Base-by-base conservation (phyloP, 2,329 filamentous ascomycete genomes). In the Colletotrichum lindemuthianum region DNA sequence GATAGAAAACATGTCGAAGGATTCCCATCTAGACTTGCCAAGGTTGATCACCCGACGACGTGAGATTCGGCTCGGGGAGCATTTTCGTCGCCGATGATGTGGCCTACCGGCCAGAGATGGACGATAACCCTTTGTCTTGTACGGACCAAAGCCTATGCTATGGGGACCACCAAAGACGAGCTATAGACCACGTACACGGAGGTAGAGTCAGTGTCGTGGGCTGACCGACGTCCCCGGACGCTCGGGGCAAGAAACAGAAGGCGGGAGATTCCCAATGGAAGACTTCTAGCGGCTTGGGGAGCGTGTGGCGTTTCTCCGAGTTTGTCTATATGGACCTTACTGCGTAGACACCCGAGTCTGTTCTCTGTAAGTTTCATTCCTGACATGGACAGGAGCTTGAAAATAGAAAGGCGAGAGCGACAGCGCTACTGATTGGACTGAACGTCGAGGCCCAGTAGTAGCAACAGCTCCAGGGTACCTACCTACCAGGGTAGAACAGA, bases 201-300 rank as follows among this genome's bases (percentile, higher is more conserved):
- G 16, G 43, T 16, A 45, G 15, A n/a, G 15, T 32, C 43, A 16
- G 8, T 10, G 24, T 32, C 43, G 43, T 45, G 43, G 11, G 8
- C 43, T 10, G 43, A 24, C 24, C 24, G 24, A 24, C 43, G 15
- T 45, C 44, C 6, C 32, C n/a, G 11, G 43, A 39, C 39, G 53
- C 54, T 41, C 41, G 34, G 59, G 16, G 44, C 40, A 47, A 41
- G 34, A 50, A 41, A 37, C 36, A 63, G 55, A 63, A 63, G 39
- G 36, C 37, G 33, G 48, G 39, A 43, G 57, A 58, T 49, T 39
- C 33, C 36, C 16, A 24, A 52, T 63, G 40, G 60, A 59, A 63
- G 41, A n/a, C 41, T 63, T 63, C 60, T 63, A 63, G 60, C 43
- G 60, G 54, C 60, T 24, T 53, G 48, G 55, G 48, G 48, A 55